Evolutionary conservation across 2,329 filamentous ascomycete species (phyloP).

Genomic region (Hymenoscyphus scutula): DNA sequence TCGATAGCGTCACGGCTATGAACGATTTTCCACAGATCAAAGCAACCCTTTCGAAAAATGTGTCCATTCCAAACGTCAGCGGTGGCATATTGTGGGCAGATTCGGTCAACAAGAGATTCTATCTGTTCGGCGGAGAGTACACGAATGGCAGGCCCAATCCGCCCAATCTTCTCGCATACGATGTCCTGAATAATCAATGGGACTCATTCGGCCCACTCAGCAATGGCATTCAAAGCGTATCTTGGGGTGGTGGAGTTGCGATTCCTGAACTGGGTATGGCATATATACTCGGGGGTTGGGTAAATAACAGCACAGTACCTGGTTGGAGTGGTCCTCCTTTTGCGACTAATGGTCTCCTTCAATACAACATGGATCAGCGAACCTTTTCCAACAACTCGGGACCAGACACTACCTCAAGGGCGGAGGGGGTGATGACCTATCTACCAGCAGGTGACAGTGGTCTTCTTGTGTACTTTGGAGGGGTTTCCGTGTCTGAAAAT

Average conservation of each 20-base stretch:
- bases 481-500: slow-evolving; percentile 50
- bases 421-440: slow-evolving; percentile 59
- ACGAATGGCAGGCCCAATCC: slow-evolving; percentile 41
- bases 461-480: slow-evolving; percentile 61
- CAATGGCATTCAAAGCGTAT: slow-evolving; percentile 44
- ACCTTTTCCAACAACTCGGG: slow-evolving; percentile 52
- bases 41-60: slow-evolving; percentile 57
- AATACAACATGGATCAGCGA: slow-evolving; percentile 54
- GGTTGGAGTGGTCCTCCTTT: slow-evolving; percentile 49
- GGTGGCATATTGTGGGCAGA: slow-evolving; percentile 57
- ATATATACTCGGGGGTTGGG: slow-evolving; percentile 63
- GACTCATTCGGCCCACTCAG: slow-evolving; percentile 43
- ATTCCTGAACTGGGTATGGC: slow-evolving; percentile 54
- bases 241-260: slow-evolving; percentile 56
- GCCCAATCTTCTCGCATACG: slow-evolving; percentile 55
- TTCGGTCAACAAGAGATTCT: slow-evolving; percentile 60
- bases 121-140: slow-evolving; percentile 61
- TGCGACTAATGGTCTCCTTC: slow-evolving; percentile 51
- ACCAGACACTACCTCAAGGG: slow-evolving; percentile 50
- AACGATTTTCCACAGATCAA: slow-evolving; percentile 49
- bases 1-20: slow-evolving; percentile 42
- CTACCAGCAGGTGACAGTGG: slow-evolving; percentile 59
- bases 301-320: slow-evolving; percentile 51
- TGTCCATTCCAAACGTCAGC: slow-evolving; percentile 49
- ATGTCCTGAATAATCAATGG: slow-evolving; percentile 56